phyloP scores from a whole-genome alignment of 1,284 basidiomycete species.

The Irpex lacteus region DNA sequence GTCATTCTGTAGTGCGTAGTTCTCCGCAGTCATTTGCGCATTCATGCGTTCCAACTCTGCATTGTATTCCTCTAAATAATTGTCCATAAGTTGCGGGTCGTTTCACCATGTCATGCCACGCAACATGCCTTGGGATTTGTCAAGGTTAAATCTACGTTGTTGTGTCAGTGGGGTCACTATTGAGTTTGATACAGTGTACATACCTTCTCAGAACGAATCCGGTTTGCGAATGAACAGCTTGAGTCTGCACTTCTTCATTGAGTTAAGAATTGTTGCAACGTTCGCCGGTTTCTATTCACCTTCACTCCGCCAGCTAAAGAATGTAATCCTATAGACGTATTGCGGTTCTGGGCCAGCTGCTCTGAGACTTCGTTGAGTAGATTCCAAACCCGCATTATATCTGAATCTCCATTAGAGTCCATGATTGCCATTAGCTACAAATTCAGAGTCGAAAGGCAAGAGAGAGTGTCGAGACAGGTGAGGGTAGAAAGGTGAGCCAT shows the following conservation, averaged over 20 bases:
- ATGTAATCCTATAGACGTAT: constrained; percentile 53
- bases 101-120: neutral
- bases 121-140: constrained; percentile 78
- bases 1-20: constrained; percentile 86
- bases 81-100: neutral
- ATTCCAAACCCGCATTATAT: constrained; percentile 68
- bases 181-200: constrained; percentile 17
- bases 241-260: constrained; percentile 38
- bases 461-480: neutral
- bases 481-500: neutral
- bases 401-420: constrained; percentile 21
- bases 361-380: constrained; percentile 80
- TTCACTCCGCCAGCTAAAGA: constrained; percentile 76
- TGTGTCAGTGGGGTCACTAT: constrained; percentile 1
- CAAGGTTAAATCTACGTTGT: constrained; percentile 75
- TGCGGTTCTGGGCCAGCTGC: constrained; percentile 81
- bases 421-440: neutral
- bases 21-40: constrained; percentile 78
- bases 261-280: constrained; percentile 5
- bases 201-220: constrained; percentile 90
- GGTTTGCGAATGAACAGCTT: constrained; percentile 71
- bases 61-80: constrained; percentile 78
- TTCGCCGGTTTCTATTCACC: constrained; percentile 39
- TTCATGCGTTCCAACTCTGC: constrained; percentile 94
- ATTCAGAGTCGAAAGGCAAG: neutral